Evolutionary conservation across 495 filamentous ascomycete species (phyloP).

Genomic region (Darksidea phi): DNA sequence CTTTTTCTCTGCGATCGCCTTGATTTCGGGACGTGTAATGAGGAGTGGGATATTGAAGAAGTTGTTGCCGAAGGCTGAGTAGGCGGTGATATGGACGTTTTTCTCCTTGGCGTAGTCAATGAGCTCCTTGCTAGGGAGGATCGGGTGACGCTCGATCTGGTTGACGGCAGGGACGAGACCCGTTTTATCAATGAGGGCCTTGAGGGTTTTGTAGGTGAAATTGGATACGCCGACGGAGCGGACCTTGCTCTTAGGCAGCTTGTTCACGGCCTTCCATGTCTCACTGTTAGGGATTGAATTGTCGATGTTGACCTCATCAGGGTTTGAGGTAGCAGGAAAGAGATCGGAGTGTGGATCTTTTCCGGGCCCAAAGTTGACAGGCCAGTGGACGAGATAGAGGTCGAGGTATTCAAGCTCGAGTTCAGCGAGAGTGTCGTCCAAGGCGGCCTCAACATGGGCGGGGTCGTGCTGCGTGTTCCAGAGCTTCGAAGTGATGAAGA

Average conservation of each 20-base stretch:
- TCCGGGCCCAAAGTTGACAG: constrained; percentile 40
- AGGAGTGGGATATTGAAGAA: constrained; percentile 69
- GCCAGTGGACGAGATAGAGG: constrained; percentile 67
- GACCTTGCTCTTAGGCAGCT: constrained; percentile 64
- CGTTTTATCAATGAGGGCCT: constrained; percentile 82
- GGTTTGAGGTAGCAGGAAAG: constrained; percentile 50
- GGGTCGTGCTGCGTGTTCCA: constrained; percentile 67
- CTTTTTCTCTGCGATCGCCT: constrained; percentile 63
- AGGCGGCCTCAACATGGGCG: constrained; percentile 55
- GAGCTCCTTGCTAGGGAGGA: constrained; percentile 76
- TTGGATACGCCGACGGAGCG: constrained; percentile 83
- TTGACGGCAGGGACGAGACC: constrained; percentile 73
- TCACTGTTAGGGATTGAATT: constrained; percentile 71
- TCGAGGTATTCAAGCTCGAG: constrained; percentile 65
- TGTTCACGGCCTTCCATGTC: constrained; percentile 87
- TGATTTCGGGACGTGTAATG: constrained; percentile 61
- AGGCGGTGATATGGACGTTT: constrained; percentile 79
- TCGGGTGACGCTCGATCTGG: constrained; percentile 96
- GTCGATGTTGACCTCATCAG: constrained; percentile 50
- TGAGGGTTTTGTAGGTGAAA: constrained; percentile 76
- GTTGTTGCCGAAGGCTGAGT: constrained; percentile 52
- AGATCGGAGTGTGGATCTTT: constrained; percentile 36
- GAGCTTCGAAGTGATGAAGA: constrained; percentile 68
- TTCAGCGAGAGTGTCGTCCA: constrained; percentile 58
- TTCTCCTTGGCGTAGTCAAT: constrained; percentile 68